A percentile compares a stretch with the other conserved stretches of the same genome.
Evolutionary conservation across 495 filamentous ascomycete genomes (phyloP).

Genomic region (Hypomontagnella monticulosa): DNA sequence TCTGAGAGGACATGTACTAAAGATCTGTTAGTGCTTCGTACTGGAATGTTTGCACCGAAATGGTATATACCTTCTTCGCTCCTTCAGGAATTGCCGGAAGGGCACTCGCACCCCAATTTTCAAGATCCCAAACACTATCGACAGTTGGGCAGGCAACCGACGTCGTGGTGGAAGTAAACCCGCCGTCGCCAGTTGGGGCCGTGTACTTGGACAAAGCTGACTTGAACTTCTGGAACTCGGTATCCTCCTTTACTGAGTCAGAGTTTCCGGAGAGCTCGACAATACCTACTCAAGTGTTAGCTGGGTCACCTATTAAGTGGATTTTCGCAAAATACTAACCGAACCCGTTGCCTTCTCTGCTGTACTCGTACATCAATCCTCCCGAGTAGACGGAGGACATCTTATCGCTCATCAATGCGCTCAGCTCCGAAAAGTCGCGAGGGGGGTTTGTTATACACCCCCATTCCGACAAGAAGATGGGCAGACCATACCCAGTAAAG

Average conservation of each 20-base stretch:
- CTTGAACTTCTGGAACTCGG: constrained; percentile 72
- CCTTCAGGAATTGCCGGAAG: constrained; percentile 80
- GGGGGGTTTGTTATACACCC: constrained; percentile 80
- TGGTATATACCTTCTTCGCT: constrained; percentile 56
- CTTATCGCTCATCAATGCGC: constrained; percentile 77
- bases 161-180: constrained; percentile 73
- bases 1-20: constrained; percentile 73
- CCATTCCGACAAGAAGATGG: constrained; percentile 95
- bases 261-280: constrained; percentile 69
- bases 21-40: constrained; percentile 27
- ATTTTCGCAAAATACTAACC: constrained; percentile 42
- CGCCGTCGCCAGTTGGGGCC: constrained; percentile 77
- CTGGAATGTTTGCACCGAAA: not conserved
- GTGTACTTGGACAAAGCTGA: constrained; percentile 68
- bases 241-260: constrained; percentile 59
- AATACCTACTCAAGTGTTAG: constrained; percentile 56
- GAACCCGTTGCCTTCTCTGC: constrained; percentile 77
- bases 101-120: constrained; percentile 51
- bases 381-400: constrained; percentile 97
- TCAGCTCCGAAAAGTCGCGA: constrained; percentile 84
- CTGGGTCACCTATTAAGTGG: too few relatives aligned
- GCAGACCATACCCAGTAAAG: constrained; percentile 89
- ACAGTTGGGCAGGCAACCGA: constrained; percentile 74
- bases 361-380: constrained; percentile 96
- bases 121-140: constrained; percentile 78